These are phyloP conservation scores for Hyphochytrium catenoides DNA, from an alignment of 352 stramenopile genomes.

Conservation along the genomic window DNA sequence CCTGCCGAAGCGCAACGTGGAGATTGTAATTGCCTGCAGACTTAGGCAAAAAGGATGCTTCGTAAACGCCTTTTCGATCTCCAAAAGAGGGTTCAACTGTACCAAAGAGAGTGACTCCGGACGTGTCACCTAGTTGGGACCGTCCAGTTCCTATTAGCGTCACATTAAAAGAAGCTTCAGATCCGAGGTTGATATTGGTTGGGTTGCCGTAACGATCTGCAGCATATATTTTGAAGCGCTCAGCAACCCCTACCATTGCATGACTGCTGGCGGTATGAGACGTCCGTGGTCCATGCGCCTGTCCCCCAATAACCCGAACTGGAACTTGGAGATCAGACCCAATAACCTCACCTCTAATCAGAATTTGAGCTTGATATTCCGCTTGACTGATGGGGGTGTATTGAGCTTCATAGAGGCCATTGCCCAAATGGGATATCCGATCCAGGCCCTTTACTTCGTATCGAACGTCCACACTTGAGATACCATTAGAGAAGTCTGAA, in stretches of 20 bases:
- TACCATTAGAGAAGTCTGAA: too few relatives aligned
- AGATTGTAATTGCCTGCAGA: slow-evolving; percentile 52
- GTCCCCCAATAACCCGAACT: slow-evolving; percentile 49
- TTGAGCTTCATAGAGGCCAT: slow-evolving; percentile 48
- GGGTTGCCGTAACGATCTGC: slow-evolving; percentile 78
- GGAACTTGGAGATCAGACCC: slow-evolving; percentile 40
- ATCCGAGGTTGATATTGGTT: slow-evolving; percentile 42
- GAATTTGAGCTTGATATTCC: slow-evolving; percentile 26
- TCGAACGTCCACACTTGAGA: slow-evolving; percentile 16
- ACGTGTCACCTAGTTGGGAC: slow-evolving; percentile 3
- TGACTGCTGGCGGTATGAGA: slow-evolving; percentile 49
- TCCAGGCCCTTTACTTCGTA: slow-evolving; percentile 33
- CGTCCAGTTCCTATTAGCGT: slow-evolving; percentile 18
- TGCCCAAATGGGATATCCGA: slow-evolving; percentile 35
- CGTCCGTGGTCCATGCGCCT: slow-evolving; percentile 25
- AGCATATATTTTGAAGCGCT: slow-evolving; percentile 57
- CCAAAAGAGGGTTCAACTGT: too few relatives aligned
- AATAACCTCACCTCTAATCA: slow-evolving; percentile 18
- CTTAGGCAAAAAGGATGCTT: slow-evolving; percentile 39
- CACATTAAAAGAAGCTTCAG: slow-evolving; percentile 28
- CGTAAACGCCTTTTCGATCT: slow-evolving; percentile 66
- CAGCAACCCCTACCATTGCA: slow-evolving; percentile 35
- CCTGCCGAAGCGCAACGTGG: slow-evolving; percentile 33
- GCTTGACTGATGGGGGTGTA: slow-evolving; percentile 51
- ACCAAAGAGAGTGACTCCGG: too few relatives aligned